phyloP scores from a whole-genome alignment of 1,284 basidiomycete species.

The Puccinia horiana region DNA sequence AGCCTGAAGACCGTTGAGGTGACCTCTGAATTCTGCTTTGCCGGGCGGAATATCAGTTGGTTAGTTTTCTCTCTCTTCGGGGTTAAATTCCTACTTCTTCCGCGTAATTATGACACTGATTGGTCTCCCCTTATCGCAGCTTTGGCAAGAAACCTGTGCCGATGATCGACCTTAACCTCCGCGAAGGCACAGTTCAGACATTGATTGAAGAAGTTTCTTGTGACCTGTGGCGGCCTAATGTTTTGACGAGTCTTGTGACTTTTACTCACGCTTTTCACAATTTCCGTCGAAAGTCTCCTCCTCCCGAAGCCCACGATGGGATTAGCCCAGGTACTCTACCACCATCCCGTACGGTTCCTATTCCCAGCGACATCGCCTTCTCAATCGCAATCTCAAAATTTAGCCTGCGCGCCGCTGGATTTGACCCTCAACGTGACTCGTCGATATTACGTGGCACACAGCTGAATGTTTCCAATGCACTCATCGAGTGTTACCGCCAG shows the following conservation, averaged over 20 bases:
- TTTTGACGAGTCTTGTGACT: conserved; percentile 16
- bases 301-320: neutral
- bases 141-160: conserved; percentile 16
- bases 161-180: conserved; percentile 21
- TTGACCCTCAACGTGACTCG: conserved; percentile 42
- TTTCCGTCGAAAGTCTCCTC: conserved; percentile 7
- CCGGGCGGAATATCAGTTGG: conserved; percentile 13
- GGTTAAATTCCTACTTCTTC: neutral
- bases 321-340: neutral
- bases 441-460: conserved; percentile 30
- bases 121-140: neutral
- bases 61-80: neutral
- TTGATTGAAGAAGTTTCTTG: conserved; percentile 36
- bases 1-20: conserved; percentile 18
- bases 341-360: conserved; percentile 12
- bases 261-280: neutral
- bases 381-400: conserved; percentile 28
- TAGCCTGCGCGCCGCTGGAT: conserved; percentile 18
- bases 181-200: conserved; percentile 43
- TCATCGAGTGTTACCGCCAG: conserved; percentile 44
- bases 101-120: neutral
- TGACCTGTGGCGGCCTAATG: conserved; percentile 37
- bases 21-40: conserved; percentile 17
- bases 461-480: neutral
- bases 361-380: conserved; percentile 37